These are phyloP conservation scores for Trichosporon sp. DNA, from an alignment of 1,284 basidiomycete species.

Conservation along the genomic window DNA sequence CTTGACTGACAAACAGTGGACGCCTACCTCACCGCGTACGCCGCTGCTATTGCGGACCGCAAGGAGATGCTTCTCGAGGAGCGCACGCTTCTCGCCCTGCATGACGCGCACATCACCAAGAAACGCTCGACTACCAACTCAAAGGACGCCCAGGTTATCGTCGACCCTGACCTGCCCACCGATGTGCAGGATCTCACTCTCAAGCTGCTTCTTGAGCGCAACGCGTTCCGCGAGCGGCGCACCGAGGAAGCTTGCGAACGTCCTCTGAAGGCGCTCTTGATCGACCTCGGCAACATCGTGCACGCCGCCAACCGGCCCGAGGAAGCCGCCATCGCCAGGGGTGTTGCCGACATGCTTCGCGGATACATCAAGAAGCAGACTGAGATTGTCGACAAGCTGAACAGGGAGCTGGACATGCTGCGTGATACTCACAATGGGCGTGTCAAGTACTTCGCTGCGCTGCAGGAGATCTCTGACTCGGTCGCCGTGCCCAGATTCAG, in stretches of 20 bases:
- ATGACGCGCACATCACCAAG: slow-evolving; percentile 42
- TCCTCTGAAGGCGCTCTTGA: slow-evolving; percentile 47
- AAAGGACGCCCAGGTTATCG: slow-evolving; percentile 35
- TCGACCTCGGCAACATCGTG: slow-evolving; percentile 42
- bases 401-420: slow-evolving; percentile 53
- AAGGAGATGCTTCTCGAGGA: slow-evolving; percentile 52
- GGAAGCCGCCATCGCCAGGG: slow-evolving; percentile 26
- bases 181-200: slow-evolving; percentile 41
- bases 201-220: slow-evolving; percentile 43
- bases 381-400: slow-evolving; percentile 42
- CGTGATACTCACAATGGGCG: slow-evolving; percentile 50
- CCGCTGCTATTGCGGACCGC: slow-evolving; percentile 51
- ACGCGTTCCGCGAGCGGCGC: slow-evolving; percentile 46
- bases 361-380: slow-evolving; percentile 27
- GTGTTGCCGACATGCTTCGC: not conserved
- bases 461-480: slow-evolving; percentile 55
- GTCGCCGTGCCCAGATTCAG: slow-evolving; percentile 42
- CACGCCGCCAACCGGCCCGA: slow-evolving; percentile 23
- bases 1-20: slow-evolving; percentile 40
- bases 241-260: slow-evolving; percentile 42
- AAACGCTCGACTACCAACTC: slow-evolving; percentile 44
- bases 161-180: slow-evolving; percentile 26
- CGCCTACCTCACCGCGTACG: slow-evolving; percentile 51
- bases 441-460: slow-evolving; percentile 49
- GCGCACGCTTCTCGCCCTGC: slow-evolving; percentile 41